Base-by-base conservation (phyloP, 805 yeast genomes). In the Saccharomycopsis schoenii region DNA sequence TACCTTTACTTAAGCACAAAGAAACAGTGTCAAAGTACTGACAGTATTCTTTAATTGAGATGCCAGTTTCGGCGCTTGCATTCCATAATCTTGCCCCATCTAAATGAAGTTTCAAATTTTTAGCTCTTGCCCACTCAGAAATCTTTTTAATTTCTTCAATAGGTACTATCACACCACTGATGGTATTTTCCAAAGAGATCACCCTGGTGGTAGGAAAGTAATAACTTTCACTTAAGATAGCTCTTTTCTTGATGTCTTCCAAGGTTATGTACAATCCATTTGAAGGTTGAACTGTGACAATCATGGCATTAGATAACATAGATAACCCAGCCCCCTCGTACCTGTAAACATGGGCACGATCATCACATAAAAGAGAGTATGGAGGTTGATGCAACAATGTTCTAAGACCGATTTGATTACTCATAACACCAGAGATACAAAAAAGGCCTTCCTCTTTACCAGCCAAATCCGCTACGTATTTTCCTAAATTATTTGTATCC, bases 71-170 rank as follows among this genome's bases (percentile, higher is more conserved):
- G 12, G 80, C 87, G 50, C 84, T 77, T n/a, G 97, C 97, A 71
- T 88, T 89, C 92, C 96, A 91, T 58, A 92, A 74, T 67, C 98
- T 81, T n/a, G 97, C 98, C 64, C 97, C 98, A 71, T 92, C 98
- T 67, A 91, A 82, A 69, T 93, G 97, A 66, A 91, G 72, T 60
- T 76, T 79, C 60, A 89, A 73, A 60, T 76, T 77, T 66, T 84
- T 77, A 2, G 57, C 19, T 17, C 57, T 21, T 5, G 50, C 60
- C 79, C 88, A 92, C 51, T 74, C 78, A 52, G 86, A 80, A 67
- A 92, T 92, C 61, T 82, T 80, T 61, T 75, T 74, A 60, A 92
- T 78, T 71, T 92, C 97, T 40, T 86, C 93, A 54, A 85, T 67
- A 9, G 98, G 98, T 72, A 82, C 80, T 55, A 92, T 74, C 42